phyloP scores from a whole-genome alignment of 495 filamentous ascomycete species.

The Trichocladium uniseriatum region DNA sequence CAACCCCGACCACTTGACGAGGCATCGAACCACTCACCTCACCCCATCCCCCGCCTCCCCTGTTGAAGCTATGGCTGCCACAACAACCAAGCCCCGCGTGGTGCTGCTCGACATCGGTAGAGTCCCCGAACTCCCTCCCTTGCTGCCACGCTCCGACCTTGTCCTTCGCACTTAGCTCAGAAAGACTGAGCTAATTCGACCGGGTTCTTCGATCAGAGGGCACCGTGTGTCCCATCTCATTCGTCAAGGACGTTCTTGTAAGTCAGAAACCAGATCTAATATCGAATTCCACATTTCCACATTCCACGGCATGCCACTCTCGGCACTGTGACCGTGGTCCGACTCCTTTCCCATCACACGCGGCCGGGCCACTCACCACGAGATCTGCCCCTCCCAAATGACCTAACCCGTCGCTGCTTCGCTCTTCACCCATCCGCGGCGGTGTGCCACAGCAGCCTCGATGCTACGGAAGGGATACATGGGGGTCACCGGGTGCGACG shows the following conservation, averaged over 20 bases:
- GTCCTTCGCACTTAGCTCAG: constrained; percentile 23
- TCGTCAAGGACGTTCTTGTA: constrained; percentile 63
- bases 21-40: background rate
- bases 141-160: background rate
- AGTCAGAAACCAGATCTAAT: constrained; percentile 24
- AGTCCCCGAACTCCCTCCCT: constrained; percentile 2
- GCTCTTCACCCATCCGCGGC: background rate
- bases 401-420: background rate
- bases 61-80: constrained; percentile 13
- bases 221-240: constrained; percentile 61
- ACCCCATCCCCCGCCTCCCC: background rate
- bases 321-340: constrained; percentile 8
- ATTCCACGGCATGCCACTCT: background rate
- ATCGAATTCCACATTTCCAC: background rate
- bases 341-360: background rate
- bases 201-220: constrained; percentile 45
- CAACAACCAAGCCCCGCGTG: constrained; percentile 27
- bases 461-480: background rate
- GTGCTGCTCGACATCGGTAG: constrained; percentile 45
- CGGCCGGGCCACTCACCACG: constrained; percentile 11
- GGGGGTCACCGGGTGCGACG: background rate
- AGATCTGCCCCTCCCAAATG: constrained; percentile 3
- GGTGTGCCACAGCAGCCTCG: constrained; percentile 3
- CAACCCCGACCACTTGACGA: background rate
- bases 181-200: constrained; percentile 34